These are phyloP conservation scores for Imleria badia DNA, from an alignment of 768 basidiomycete genomes.

Conservation along the genomic window DNA sequence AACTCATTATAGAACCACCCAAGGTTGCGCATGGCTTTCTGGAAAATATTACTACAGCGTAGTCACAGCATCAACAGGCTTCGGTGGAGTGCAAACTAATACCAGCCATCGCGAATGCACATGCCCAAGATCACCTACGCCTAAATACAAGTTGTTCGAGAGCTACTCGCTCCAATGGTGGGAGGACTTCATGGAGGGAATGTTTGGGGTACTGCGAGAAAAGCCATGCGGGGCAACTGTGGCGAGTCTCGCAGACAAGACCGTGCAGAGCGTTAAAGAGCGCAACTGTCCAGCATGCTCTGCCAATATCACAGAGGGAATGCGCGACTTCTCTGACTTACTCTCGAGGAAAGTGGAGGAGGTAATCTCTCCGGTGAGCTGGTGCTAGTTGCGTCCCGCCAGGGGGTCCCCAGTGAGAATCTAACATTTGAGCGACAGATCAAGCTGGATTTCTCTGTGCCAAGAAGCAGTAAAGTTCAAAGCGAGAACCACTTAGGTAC, in stretches of 20 bases:
- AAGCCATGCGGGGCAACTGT: conserved; percentile 17
- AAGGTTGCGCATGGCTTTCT: conserved; percentile 6
- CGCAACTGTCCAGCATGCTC: conserved; percentile 1
- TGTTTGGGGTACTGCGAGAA: conserved; percentile 13
- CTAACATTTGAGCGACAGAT: conserved; percentile 4
- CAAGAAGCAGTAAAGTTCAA: not conserved
- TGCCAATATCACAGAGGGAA: not conserved
- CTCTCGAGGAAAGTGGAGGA: conserved; percentile 11
- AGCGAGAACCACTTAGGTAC: not conserved
- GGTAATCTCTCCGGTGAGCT: conserved; percentile 13
- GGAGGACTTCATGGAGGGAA: conserved; percentile 19
- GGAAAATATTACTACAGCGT: not conserved
- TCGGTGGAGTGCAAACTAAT: not conserved
- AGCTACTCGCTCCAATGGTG: conserved; percentile 16
- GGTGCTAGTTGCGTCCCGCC: not conserved
- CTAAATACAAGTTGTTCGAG: not conserved
- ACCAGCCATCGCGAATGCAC: not conserved
- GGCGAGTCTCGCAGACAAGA: not conserved
- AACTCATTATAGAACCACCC: conserved; percentile 8
- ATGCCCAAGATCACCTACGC: not conserved
- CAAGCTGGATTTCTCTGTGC: not conserved
- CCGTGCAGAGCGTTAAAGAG: not conserved
- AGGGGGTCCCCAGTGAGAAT: not conserved
- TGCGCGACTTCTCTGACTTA: conserved; percentile 16
- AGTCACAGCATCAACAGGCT: no score